These are phyloP conservation scores for Phytophthora macrochlamydospora DNA, from an alignment of 352 stramenopile genomes.

Conservation along the genomic window DNA sequence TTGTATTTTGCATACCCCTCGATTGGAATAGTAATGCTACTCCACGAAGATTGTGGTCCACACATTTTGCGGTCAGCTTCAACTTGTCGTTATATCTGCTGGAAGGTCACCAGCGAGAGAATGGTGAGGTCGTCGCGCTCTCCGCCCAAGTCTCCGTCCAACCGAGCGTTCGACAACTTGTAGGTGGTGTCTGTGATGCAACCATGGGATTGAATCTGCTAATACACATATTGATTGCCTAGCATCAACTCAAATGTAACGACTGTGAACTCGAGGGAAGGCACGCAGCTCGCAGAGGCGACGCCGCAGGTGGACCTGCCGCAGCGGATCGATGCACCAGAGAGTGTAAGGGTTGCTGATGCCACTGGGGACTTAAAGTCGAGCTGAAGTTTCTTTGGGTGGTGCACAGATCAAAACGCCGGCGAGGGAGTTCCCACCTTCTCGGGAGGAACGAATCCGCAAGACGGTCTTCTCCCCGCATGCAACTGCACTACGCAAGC, in stretches of 20 bases:
- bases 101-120: background rate
- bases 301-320: slow-evolving; percentile 80
- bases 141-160: slow-evolving; percentile 52
- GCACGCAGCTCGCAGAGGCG: slow-evolving; percentile 79
- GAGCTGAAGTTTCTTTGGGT: background rate
- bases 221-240: background rate
- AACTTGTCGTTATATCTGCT: no score
- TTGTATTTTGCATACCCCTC: no score
- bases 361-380: background rate
- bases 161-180: slow-evolving; percentile 30
- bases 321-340: slow-evolving; percentile 74
- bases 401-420: slow-evolving; percentile 75
- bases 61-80: no score
- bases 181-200: slow-evolving; percentile 1
- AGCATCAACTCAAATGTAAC: slow-evolving; percentile 68
- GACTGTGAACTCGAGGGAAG: slow-evolving; percentile 56
- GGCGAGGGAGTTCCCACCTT: slow-evolving; percentile 41
- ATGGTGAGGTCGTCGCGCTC: slow-evolving; percentile 35
- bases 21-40: no score
- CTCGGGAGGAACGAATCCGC: slow-evolving; percentile 70
- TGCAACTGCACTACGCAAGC: slow-evolving; percentile 53
- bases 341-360: slow-evolving; percentile 41
- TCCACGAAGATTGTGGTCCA: no score
- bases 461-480: slow-evolving; percentile 78
- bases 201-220: no score